Evolutionary conservation across 257 asterid genomes (phyloP), one percentile per base, ranked within the genome.

Genomic region (Jacaranda copaia): DNA sequence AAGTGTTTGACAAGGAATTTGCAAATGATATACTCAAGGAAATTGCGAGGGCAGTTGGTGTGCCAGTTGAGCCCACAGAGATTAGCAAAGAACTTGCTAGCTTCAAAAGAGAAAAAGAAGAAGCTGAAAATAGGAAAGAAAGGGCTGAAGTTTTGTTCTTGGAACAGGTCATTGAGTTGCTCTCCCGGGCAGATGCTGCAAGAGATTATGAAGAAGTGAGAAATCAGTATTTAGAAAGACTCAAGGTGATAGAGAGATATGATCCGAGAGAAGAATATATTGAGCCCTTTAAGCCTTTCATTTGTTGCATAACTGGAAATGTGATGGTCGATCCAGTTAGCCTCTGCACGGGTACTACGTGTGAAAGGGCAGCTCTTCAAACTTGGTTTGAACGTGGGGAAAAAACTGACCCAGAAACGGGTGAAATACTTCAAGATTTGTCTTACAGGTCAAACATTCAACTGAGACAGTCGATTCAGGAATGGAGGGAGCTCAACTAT

Each of bases 341-440:
- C 83, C 88, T 89, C 52, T 89, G 92, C 81, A 89, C 89, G 0
- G 94, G 92, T 3, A 89, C 94, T 14, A 84, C 92, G 1, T 89
- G 92, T 59, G 91, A 89, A 73, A 77, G 92, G 75, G 66, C 72
- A 25, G 89, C 89, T 40, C 73, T 89, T 16, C 84, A 89, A 75
- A 66, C 74, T 15, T 84, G 91, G 94, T 80, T 89, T 4, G 77
- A 68, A 8, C 8, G 73, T 0, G 92, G 94, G 32, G 76, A 84
- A 39, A 75, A 80, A 45, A 84, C 84, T 1, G 94, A 87, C 77
- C 92, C 94, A 0, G 87, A 85, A 72, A 89, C 92, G 0, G 89
- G 92, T 0, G 88, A 87, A 62, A 52, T 49, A 46, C 89, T 89
- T 73, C 80, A 84, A 70, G 91, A 87, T 75, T 78, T 81, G 39